phyloP scores from a whole-genome alignment of 2,329 filamentous ascomycete genomes.

The Chalaropsis thielavioides region DNA sequence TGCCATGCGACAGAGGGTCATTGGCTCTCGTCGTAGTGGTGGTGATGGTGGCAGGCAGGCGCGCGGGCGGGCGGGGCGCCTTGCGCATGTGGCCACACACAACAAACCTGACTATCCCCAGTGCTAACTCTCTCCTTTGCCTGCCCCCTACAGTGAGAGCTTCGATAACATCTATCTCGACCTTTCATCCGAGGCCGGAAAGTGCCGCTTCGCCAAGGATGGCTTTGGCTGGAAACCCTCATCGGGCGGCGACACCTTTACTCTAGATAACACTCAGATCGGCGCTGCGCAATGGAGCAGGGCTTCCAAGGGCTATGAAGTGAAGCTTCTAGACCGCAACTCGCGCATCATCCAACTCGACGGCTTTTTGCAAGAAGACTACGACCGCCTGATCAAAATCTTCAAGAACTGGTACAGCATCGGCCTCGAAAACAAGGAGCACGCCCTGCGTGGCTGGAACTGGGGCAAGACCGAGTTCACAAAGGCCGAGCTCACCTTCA shows the following conservation, averaged over 20 bases:
- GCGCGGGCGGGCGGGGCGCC: background rate
- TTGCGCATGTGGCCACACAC: background rate
- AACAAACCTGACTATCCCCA: background rate
- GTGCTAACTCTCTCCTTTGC: background rate
- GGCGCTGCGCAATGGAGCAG: constrained; percentile 85
- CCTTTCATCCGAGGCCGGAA: constrained; percentile 79
- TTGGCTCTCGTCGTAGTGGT: background rate
- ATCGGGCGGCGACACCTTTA: constrained; percentile 80
- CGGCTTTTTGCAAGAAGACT: constrained; percentile 88
- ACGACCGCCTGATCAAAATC: constrained; percentile 75
- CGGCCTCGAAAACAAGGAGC: constrained; percentile 81
- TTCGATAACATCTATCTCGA: constrained; percentile 97
- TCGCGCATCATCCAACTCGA: constrained; percentile 85
- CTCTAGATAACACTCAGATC: constrained; percentile 76
- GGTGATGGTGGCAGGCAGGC: background rate
- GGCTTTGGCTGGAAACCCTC: constrained; percentile 92
- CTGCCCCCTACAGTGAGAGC: constrained; percentile 49
- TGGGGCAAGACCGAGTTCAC: constrained; percentile 98
- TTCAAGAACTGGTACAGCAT: constrained; percentile 99
- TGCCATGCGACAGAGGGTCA: background rate
- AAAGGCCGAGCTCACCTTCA: constrained; percentile 90
- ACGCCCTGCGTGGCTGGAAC: constrained; percentile 93
- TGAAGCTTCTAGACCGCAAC: constrained; percentile 77
- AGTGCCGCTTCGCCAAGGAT: constrained; percentile 86
- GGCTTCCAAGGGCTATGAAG: constrained; percentile 79